Evolutionary conservation across 345 rosid species (phyloP), one percentile per base, ranked within the genome.

Genomic region (Eucalyptus leucophloia): DNA sequence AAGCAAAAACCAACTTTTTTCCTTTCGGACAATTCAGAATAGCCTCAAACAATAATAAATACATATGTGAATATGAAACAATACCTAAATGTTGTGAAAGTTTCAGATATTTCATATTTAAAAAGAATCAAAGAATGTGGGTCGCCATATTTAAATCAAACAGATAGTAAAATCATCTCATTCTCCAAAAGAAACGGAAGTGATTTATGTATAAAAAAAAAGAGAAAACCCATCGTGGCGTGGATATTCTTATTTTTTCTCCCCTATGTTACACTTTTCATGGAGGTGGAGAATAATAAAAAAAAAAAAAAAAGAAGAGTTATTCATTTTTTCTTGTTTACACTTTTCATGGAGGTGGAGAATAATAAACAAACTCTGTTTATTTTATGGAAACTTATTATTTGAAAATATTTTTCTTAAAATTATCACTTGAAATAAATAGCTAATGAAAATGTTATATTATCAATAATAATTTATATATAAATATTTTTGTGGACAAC

Each of bases 401-500:
- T n/a, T 4, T 14, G 11, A 15, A 65, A 30, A 47, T n/a, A n/a
- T n/a, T n/a, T 0, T 47, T 2, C 2, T n/a, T 13, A 2, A 15
- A n/a, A 4, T 14, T n/a, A 15, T n/a, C 3, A 3, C 11, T 65
- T 1, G 6, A 65, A 65, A n/a, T 65, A 65, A n/a, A 4, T n/a
- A 65, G 1, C 77, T 16, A 14, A 65, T 7, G 10, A 65, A 65
- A 65, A 65, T 62, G 8, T 28, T 62, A 30, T 4, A 3, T 62
- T 62, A 28, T 28, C 17, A 0, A 60, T 6, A 60, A 30, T 13
- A 60, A 12, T 15, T 65, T 14, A n/a, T n/a, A 8, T 16, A 15
- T 15, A n/a, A 65, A 14, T 8, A n/a, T n/a, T n/a, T n/a, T 16
- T 15, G 1, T 0, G 0, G 77, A n/a, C 21, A 14, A 2, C 0